Conservation (phyloP, 202 grass and related monocot genomes). For the Eragrostis tef region DNA sequence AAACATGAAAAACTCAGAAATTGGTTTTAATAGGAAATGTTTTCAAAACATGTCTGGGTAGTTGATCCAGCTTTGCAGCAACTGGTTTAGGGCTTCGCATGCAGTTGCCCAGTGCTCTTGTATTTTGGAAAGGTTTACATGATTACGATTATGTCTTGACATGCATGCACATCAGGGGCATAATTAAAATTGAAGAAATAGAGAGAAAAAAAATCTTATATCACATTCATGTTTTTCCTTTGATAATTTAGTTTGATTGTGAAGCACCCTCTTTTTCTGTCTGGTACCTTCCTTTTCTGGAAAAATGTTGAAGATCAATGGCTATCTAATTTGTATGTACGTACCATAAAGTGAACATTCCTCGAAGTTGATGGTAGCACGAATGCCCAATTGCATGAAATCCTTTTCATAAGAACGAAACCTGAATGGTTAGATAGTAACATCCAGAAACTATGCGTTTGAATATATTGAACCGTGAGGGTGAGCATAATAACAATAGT, state of each 20-base stretch:
- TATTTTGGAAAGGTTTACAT: not conserved
- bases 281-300: conserved; percentile 5
- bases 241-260: conserved; percentile 4
- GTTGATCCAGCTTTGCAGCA: not conserved
- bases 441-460: conserved; percentile 11
- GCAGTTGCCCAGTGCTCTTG: not conserved
- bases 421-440: not conserved
- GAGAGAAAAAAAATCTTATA: conserved; percentile 8
- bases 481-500: not conserved
- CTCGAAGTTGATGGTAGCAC: not conserved
- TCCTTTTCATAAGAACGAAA: not conserved
- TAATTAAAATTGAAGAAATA: not conserved
- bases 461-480: not conserved
- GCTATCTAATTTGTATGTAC: not conserved
- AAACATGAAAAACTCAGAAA: not conserved
- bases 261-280: not conserved
- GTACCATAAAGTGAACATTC: not conserved
- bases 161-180: not conserved
- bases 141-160: not conserved
- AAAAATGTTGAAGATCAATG: not conserved
- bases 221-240: conserved; percentile 22
- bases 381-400: conserved; percentile 17
- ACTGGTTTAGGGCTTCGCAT: conserved; percentile 2
- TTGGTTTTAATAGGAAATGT: not conserved
- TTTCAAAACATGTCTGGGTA: conserved; percentile 22